Percentiles rank a stretch among this genome's conserved stretches.
Conservation (phyloP, 371 early-diverging fungal genomes). For the Saksenaea oblongispora region DNA sequence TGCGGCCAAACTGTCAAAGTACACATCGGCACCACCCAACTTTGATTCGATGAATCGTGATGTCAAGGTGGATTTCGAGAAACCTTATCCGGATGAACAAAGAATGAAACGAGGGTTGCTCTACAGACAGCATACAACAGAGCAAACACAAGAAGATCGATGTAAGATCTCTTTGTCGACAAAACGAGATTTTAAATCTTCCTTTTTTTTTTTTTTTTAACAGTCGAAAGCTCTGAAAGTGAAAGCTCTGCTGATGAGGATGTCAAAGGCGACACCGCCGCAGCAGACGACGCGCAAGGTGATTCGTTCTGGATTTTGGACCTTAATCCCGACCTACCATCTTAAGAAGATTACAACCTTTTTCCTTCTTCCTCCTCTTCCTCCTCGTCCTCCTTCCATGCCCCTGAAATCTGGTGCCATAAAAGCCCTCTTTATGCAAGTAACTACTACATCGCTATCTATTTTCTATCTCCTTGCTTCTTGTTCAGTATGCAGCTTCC, state of each 20-base stretch:
- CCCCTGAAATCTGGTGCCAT: no score
- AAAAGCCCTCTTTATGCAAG: no score
- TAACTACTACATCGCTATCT: background rate
- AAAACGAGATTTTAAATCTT: background rate
- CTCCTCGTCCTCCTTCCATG: background rate
- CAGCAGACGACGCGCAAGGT: constrained; percentile 33
- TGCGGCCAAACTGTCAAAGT: constrained; percentile 51
- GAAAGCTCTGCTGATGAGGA: constrained; percentile 41
- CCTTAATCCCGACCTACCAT: constrained; percentile 51
- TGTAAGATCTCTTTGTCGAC: constrained; percentile 22
- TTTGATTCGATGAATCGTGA: constrained; percentile 43
- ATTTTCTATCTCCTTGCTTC: background rate
- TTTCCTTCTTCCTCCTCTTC: background rate
- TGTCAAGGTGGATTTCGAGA: constrained; percentile 47
- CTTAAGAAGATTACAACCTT: constrained; percentile 6
- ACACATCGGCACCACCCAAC: constrained; percentile 52
- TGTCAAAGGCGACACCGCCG: constrained; percentile 8
- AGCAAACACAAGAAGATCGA: constrained; percentile 30
- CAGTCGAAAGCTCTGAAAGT: constrained; percentile 47
- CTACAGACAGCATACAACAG: constrained; percentile 46
- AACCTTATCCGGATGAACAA: constrained; percentile 57
- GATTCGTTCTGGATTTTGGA: constrained; percentile 54
- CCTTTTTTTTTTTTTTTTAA: background rate
- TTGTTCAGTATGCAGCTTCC: no score
- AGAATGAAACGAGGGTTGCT: constrained; percentile 47